Evolutionary conservation across 1,284 basidiomycete genomes (phyloP), one percentile per base, ranked within the genome.

Genomic region (Pseudozyma sp.): DNA sequence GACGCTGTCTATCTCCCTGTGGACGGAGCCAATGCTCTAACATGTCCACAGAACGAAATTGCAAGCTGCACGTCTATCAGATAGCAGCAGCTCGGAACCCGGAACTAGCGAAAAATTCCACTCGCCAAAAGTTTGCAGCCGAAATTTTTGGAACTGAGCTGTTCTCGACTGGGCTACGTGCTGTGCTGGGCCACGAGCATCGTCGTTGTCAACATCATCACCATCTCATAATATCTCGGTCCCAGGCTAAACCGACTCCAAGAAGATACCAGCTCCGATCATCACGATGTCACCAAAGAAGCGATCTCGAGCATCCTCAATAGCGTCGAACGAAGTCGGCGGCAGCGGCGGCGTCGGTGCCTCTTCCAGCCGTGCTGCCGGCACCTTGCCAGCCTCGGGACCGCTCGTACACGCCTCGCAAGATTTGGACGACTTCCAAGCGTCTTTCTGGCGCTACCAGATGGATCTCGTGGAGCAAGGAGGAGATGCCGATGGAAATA

Each of bases 391-490:
- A 4, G 63, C 63, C 0, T 67, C 66, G 0, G 68, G 68, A 1
- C 73, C 73, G 4, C 55, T 75, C 7, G 73, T 75, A 3, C 73
- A 75, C 37, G 60, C 73, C 16, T 68, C 68, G 0, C 73, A 75
- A 33, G 65, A 68, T 40, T 60, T 75, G 24, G 73, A 75, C 37
- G 65, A 80, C 47, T 80, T 80, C 54, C 78, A 80, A 46, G 71
- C 75, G 10, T 72, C 77, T 7, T 80, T 80, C 48, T 80, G 78
- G 78, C 53, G 77, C n/a, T 76, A 80, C 54, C 78, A 80, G 40
- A 80, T 80, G 78, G 75, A 80, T 40, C 68, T 80, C 29, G 78
- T 80, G 11, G 78, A 80, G 48, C 75, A 75, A 29, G 78, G 78
- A 7, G 75, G 64, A 14, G 78, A 80, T 47, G 72, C 70, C 7